phyloP scores from a whole-genome alignment of 345 rosid species.

The Eucalyptus erythrocorys region DNA sequence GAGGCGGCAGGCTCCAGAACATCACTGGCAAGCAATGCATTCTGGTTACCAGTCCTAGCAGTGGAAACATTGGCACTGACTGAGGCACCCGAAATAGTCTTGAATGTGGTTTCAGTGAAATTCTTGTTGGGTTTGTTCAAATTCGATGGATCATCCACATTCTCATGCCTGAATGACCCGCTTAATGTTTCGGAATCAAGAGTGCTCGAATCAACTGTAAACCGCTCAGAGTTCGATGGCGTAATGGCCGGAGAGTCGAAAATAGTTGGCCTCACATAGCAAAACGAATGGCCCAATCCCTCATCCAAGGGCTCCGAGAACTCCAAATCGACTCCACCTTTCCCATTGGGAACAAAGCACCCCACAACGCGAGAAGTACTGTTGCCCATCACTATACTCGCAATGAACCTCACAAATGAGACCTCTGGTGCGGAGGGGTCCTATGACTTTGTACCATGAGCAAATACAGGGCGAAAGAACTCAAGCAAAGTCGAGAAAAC shows the following conservation, averaged over 20 bases:
- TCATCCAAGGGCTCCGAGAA: slow-evolving; percentile 81
- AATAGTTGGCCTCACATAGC: slow-evolving; percentile 76
- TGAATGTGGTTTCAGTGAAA: slow-evolving; percentile 83
- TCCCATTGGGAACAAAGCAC: slow-evolving; percentile 80
- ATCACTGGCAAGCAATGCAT: slow-evolving; percentile 56
- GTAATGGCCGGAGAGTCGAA: slow-evolving; percentile 90
- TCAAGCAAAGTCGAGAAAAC: slow-evolving; percentile 27
- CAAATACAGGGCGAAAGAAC: slow-evolving; percentile 30
- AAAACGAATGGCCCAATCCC: slow-evolving; percentile 97
- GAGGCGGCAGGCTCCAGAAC: slow-evolving; percentile 90
- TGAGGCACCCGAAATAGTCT: slow-evolving; percentile 92
- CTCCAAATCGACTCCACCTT: slow-evolving; percentile 73
- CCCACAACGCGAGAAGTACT: slow-evolving; percentile 95
- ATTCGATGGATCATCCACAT: slow-evolving; percentile 57
- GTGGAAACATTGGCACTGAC: slow-evolving; percentile 98
- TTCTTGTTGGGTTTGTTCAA: slow-evolving; percentile 40
- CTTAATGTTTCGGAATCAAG: slow-evolving; percentile 82
- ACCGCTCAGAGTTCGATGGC: slow-evolving; percentile 90
- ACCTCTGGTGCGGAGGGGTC: slow-evolving; percentile 28
- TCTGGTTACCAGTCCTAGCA: slow-evolving; percentile 81
- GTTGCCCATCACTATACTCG: slow-evolving; percentile 50
- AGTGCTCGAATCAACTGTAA: slow-evolving; percentile 88
- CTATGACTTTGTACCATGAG: slow-evolving; percentile 40
- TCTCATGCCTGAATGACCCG: slow-evolving; percentile 78
- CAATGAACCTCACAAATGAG: slow-evolving; percentile 19